phyloP scores from a whole-genome alignment of 2,329 filamentous ascomycete genomes.

The Nemania sp. region DNA sequence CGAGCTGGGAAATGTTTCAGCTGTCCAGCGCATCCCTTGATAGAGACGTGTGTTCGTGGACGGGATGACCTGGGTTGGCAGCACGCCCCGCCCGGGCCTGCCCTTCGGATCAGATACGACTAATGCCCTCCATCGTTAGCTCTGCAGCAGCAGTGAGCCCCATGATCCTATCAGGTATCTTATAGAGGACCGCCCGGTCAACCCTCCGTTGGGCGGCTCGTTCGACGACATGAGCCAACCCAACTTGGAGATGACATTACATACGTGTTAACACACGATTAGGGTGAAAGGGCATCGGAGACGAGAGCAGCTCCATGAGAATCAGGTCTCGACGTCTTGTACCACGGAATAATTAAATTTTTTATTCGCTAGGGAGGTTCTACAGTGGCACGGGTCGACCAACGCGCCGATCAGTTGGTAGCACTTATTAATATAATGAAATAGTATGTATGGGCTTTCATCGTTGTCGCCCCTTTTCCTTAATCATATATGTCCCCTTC shows the following conservation, averaged over 20 bases:
- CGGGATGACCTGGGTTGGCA: not conserved
- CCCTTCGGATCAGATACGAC: not conserved
- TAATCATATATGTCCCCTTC: not conserved
- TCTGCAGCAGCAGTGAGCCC: not conserved
- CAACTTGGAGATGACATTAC: not conserved
- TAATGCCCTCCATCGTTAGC: not conserved
- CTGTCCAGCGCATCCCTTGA: constrained; percentile 11
- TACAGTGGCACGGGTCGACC: not conserved
- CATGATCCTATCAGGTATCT: not conserved
- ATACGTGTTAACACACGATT: not conserved
- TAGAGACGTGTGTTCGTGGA: not conserved
- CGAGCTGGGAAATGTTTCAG: constrained; percentile 4
- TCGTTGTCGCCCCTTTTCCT: not conserved
- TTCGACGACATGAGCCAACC: not conserved
- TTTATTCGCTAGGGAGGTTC: constrained; percentile 1
- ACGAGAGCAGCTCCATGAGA: not conserved
- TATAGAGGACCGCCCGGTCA: not conserved
- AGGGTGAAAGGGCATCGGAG: not conserved
- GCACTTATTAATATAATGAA: not conserved
- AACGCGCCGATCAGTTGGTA: constrained; percentile 10
- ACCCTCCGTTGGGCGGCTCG: not conserved
- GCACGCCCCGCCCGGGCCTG: too few relatives aligned
- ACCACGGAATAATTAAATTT: constrained; percentile 14
- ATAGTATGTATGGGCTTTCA: not conserved
- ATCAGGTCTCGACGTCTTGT: constrained; percentile 6